Conservation (phyloP, 1,284 basidiomycete species). For the Rhodotorula sp. region DNA sequence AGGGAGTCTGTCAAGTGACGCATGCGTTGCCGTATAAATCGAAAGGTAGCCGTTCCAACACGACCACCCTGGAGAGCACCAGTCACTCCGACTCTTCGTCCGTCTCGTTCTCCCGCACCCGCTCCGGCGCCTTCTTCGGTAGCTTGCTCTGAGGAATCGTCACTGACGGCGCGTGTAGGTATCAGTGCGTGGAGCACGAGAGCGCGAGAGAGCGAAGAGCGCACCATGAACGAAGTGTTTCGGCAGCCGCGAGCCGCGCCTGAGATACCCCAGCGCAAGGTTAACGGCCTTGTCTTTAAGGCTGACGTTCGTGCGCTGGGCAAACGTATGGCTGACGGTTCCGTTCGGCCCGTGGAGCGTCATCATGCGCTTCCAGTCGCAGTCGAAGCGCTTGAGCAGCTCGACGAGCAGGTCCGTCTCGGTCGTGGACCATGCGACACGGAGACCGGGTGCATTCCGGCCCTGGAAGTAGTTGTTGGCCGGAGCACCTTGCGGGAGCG, state of each 20-base stretch:
- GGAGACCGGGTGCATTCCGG: not conserved
- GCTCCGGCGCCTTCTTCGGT: not conserved
- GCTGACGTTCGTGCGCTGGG: constrained; percentile 3
- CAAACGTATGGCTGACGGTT: not conserved
- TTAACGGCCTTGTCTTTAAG: constrained; percentile 36
- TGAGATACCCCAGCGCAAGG: not conserved
- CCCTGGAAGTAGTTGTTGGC: constrained; percentile 3
- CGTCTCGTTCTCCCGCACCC: constrained; percentile 2
- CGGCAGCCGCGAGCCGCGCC: not conserved
- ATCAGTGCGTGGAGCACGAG: not conserved
- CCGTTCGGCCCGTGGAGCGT: constrained; percentile 14
- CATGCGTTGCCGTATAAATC: too few species aligned
- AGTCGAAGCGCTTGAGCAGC: not conserved
- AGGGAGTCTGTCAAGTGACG: too few species aligned
- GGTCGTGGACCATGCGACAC: not conserved
- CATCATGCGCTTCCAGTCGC: constrained; percentile 18
- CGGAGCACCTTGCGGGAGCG: not conserved
- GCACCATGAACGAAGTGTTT: not conserved
- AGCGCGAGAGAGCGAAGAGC: not conserved
- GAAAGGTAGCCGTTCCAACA: too few species aligned
- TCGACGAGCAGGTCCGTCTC: constrained; percentile 13
- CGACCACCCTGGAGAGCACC: not conserved
- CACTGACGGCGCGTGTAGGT: not conserved
- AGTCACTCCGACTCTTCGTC: constrained; percentile 16
- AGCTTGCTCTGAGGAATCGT: not conserved